A percentile compares a stretch with the other conserved stretches of the same genome.
phyloP scores from a whole-genome alignment of 768 basidiomycete species.

The Lyophyllum semitale region DNA sequence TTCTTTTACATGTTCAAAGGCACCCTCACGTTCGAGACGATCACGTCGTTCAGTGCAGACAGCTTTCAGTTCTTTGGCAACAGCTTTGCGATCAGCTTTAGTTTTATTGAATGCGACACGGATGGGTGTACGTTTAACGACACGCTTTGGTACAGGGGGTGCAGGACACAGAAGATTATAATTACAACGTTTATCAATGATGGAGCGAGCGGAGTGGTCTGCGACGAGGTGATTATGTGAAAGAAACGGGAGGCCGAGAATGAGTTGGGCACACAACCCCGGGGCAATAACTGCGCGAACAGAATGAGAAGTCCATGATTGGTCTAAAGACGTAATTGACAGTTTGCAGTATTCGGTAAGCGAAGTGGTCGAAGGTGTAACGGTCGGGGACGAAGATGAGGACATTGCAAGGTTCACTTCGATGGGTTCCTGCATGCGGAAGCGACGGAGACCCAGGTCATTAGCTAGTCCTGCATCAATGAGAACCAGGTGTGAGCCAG shows the following conservation, averaged over 20 bases:
- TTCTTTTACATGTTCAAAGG: background rate
- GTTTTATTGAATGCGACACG: no score
- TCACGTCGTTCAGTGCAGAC: background rate
- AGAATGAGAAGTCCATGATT: background rate
- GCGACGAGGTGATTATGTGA: conserved; percentile 23
- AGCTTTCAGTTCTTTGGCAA: background rate
- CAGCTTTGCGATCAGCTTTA: no score
- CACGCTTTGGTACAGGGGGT: background rate
- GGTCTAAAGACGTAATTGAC: background rate
- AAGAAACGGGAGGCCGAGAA: conserved; percentile 5
- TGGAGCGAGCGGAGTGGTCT: conserved; percentile 21
- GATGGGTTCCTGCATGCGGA: conserved; percentile 4
- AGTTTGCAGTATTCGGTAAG: background rate
- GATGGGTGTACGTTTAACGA: no score
- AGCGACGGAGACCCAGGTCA: conserved; percentile 1
- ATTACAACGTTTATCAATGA: no score
- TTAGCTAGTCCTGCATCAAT: conserved; percentile 26
- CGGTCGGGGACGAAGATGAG: background rate
- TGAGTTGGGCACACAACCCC: background rate
- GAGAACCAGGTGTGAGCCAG: conserved; percentile 30
- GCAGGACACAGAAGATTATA: conserved; percentile 3
- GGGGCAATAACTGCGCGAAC: background rate
- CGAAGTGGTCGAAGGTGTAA: background rate
- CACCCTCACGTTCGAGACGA: no score
- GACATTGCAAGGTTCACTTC: conserved; percentile 3